phyloP scores from a whole-genome alignment of 768 basidiomycete species.

The Cyathus striatus region DNA sequence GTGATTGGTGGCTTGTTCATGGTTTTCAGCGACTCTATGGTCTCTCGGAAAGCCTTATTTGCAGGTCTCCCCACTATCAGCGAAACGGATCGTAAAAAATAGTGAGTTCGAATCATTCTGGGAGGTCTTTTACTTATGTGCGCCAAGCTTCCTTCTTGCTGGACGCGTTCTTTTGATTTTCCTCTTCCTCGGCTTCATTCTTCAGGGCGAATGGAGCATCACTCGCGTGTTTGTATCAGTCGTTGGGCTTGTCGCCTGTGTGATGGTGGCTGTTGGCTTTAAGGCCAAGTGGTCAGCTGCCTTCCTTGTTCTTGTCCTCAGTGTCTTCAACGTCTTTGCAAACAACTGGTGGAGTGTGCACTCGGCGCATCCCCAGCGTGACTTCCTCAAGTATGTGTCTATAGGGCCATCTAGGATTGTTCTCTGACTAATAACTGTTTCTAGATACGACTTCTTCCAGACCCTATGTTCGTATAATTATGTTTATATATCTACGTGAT shows the following conservation, averaged over 20 bases:
- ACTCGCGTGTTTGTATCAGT: conserved; percentile 84
- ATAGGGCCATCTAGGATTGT: not conserved
- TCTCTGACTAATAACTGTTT: conserved; percentile 15
- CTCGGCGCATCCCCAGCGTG: conserved; percentile 88
- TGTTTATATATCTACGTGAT: not conserved
- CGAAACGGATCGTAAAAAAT: conserved; percentile 97
- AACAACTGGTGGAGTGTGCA: conserved; percentile 99
- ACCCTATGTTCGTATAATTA: conserved; percentile 59
- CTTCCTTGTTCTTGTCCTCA: conserved; percentile 89
- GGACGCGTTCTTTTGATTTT: conserved; percentile 97
- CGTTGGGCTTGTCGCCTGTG: conserved; percentile 85
- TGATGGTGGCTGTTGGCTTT: conserved; percentile 97
- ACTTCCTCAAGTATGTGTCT: conserved; percentile 87
- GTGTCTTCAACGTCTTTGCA: conserved; percentile 94
- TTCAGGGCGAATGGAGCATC: conserved; percentile 90
- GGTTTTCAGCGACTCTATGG: conserved; percentile 97
- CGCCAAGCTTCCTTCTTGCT: conserved; percentile 85
- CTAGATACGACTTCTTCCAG: conserved; percentile 98
- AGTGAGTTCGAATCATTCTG: conserved; percentile 42
- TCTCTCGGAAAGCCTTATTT: conserved; percentile 80
- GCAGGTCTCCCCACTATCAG: conserved; percentile 87
- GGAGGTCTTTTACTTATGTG: too few relatives aligned
- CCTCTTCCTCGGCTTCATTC: conserved; percentile 96
- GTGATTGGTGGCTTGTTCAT: conserved; percentile 98
- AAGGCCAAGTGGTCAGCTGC: conserved; percentile 98